phyloP scores from a whole-genome alignment of 805 yeast species.

The Wickerhamiella australiensis region DNA sequence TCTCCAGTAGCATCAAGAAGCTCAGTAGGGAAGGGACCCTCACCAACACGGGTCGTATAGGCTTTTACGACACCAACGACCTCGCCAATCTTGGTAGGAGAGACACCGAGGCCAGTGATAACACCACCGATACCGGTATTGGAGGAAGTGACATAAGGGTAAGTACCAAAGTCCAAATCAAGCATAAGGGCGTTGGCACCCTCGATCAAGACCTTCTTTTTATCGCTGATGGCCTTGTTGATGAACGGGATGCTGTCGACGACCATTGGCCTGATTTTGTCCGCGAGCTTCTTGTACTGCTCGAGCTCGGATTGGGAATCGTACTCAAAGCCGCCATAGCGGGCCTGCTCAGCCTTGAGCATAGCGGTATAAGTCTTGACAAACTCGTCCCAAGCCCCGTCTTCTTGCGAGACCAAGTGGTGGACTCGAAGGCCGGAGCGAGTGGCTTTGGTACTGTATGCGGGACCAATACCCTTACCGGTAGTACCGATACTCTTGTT shows the following conservation, averaged over 20 bases:
- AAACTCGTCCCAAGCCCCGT: constrained; percentile 88
- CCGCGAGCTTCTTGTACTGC: constrained; percentile 62
- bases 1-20: constrained; percentile 83
- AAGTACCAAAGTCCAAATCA: constrained; percentile 95
- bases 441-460: constrained; percentile 92
- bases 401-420: constrained; percentile 81
- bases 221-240: constrained; percentile 58
- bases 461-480: constrained; percentile 98
- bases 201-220: constrained; percentile 84
- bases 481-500: constrained; percentile 93
- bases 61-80: constrained; percentile 96
- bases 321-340: constrained; percentile 89
- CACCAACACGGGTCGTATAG: constrained; percentile 97
- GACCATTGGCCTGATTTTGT: constrained; percentile 73
- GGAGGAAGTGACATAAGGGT: constrained; percentile 93
- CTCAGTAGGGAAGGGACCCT: constrained; percentile 98
- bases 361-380: constrained; percentile 64
- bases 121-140: constrained; percentile 98
- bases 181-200: constrained; percentile 98
- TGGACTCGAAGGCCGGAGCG: constrained; percentile 96
- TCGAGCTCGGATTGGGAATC: constrained; percentile 71
- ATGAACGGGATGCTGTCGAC: constrained; percentile 77
- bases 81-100: constrained; percentile 73
- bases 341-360: constrained; percentile 65
- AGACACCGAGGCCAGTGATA: constrained; percentile 88